These are phyloP conservation scores for Aspergillus aculeatus DNA, from an alignment of 2,329 filamentous ascomycete genomes.

Conservation along the genomic window DNA sequence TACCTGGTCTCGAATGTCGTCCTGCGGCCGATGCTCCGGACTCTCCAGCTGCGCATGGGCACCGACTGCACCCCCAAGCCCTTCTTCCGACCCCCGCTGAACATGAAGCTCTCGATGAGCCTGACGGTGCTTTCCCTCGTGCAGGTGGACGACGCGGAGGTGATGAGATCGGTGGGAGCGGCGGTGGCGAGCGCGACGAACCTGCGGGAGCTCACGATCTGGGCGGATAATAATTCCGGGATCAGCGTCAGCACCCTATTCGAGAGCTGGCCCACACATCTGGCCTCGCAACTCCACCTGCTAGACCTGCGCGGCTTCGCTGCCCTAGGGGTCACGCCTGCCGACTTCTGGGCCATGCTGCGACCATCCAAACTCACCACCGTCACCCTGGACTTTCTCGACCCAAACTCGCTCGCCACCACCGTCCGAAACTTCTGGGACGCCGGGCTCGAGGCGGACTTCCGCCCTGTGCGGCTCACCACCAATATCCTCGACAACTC, in stretches of 20 bases:
- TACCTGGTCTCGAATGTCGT: slow-evolving; percentile 1
- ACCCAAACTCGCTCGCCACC: neutral
- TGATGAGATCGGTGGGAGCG: neutral
- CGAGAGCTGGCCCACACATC: neutral
- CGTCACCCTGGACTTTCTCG: neutral
- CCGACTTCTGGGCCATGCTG: neutral
- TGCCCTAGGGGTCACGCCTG: neutral
- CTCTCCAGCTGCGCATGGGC: slow-evolving; percentile 2
- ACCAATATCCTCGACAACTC: neutral
- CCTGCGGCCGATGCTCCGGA: neutral
- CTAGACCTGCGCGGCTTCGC: slow-evolving; percentile 4
- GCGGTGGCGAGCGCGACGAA: neutral
- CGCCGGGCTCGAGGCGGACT: neutral
- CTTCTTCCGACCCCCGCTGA: slow-evolving; percentile 2
- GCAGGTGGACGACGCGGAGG: neutral
- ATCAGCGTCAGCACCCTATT: neutral
- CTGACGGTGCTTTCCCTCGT: neutral
- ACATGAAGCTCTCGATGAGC: neutral
- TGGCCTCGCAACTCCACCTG: neutral
- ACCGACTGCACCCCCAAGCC: slow-evolving; percentile 6
- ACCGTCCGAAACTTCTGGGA: neutral
- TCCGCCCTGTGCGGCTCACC: neutral
- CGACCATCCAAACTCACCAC: neutral
- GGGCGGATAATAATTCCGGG: neutral
- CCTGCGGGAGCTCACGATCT: neutral